These are phyloP conservation scores for Avena atlantica DNA, from an alignment of 176 grass and related monocot genomes.

Conservation along the genomic window DNA sequence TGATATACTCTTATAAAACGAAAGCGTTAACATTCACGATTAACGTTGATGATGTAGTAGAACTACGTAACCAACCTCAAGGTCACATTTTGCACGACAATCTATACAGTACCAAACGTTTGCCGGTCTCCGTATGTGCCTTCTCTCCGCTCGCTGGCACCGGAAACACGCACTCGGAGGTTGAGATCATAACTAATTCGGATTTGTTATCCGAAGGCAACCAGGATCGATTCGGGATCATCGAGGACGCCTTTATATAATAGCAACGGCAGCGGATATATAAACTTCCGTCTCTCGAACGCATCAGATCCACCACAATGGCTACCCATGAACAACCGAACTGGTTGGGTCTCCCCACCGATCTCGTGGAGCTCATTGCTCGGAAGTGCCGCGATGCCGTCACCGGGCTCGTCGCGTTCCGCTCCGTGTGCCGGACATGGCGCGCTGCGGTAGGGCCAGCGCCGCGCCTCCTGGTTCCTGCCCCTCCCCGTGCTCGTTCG, in stretches of 20 bases:
- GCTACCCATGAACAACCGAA: background rate
- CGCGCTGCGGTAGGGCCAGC: background rate
- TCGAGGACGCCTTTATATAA: background rate
- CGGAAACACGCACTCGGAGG: no score
- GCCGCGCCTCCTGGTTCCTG: conserved; percentile 6
- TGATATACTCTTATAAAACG: no score
- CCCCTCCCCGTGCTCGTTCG: background rate
- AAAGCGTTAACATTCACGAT: no score
- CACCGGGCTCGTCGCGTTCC: background rate
- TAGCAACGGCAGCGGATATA: background rate
- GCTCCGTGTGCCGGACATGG: conserved; percentile 23
- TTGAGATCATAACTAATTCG: background rate
- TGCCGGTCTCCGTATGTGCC: no score
- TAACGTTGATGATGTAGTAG: no score
- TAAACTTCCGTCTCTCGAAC: no score
- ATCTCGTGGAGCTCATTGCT: background rate
- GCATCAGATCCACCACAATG: background rate
- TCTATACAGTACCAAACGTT: no score
- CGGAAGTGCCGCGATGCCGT: background rate
- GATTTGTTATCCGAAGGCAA: background rate
- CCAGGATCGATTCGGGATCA: background rate
- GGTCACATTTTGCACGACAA: no score
- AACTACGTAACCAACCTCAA: no score
- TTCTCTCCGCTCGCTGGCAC: no score
- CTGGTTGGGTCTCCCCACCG: background rate